Base-by-base conservation (phyloP, 768 basidiomycete genomes). In the Calvatia gigantea region DNA sequence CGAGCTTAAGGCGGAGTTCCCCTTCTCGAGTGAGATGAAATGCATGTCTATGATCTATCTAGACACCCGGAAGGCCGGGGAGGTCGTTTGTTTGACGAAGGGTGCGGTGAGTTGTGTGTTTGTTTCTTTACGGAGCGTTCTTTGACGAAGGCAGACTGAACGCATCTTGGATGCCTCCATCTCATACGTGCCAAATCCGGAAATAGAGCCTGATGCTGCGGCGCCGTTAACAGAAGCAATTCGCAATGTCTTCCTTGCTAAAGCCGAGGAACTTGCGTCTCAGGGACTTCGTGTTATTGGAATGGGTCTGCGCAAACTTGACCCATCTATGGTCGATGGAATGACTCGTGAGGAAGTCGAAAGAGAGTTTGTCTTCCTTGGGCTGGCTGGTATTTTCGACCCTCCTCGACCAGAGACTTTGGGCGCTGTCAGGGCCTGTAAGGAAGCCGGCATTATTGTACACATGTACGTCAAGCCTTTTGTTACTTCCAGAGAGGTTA, bases 371-470 rank as follows among this genome's bases (percentile, higher is more conserved):
- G 71, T 67, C 3, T 80, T 85, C 65, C 66, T 79, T n/a, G 81
- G 76, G 5, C 69, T 83, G 6, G 75, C 73, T n/a, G 83, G 81
- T 43, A 78, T 84, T 55, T 76, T 74, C 44, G 82, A 83, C 60
- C 82, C 82, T 15, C 81, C 81, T 15, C 73, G 82, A 35, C 80
- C 79, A 1, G 79, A 83, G 59, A 78, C 76, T 2, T 66, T 75
- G 6, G 77, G 74, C 2, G 79, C 82, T 31, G 81, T 84, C 7
- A 69, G 74, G 38, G 73, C 75, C 33, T 80, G 75, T 66, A 74
- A 76, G 54, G 68, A 72, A 48, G 82, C 82, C 44, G 80, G 81
- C 15, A 78, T 83, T 49, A 74, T 75, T 19, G 78, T 74, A n/a
- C 72, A 74, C 43, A 75, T 75, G 73, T 73, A 53, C 8, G 64